phyloP scores from a whole-genome alignment of 1,284 basidiomycete genomes.

The Fomitopsis pinicola region DNA sequence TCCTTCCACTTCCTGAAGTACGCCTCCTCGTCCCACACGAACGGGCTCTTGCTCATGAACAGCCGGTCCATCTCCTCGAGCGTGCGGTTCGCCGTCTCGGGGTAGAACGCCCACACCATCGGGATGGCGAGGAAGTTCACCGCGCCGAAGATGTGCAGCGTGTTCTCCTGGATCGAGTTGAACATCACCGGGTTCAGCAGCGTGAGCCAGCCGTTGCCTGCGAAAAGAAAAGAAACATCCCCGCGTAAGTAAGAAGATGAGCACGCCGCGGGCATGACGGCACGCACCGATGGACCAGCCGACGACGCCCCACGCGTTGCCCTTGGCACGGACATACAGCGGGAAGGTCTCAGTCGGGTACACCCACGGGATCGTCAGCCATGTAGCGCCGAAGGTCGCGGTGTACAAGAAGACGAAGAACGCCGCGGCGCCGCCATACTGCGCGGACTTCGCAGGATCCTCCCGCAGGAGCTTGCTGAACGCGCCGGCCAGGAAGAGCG shows the following conservation, averaged over 20 bases:
- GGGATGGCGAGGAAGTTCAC: conserved; percentile 45
- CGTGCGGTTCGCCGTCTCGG: conserved; percentile 49
- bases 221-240: background rate
- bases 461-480: conserved; percentile 41
- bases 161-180: conserved; percentile 31
- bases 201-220: conserved; percentile 29
- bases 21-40: conserved; percentile 42
- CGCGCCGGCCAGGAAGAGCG: conserved; percentile 41
- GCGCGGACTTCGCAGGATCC: conserved; percentile 36
- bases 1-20: conserved; percentile 29
- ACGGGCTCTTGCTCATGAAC: conserved; percentile 42
- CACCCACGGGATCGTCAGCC: conserved; percentile 54
- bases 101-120: conserved; percentile 46
- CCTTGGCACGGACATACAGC: conserved; percentile 55
- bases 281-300: conserved; percentile 50
- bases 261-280: background rate
- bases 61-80: conserved; percentile 49
- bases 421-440: conserved; percentile 43
- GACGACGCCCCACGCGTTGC: conserved; percentile 50
- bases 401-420: conserved; percentile 48
- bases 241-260: background rate
- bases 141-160: conserved; percentile 42
- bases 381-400: conserved; percentile 45
- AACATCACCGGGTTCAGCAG: conserved; percentile 35
- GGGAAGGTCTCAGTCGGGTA: conserved; percentile 54